phyloP scores from a whole-genome alignment of 805 yeast species.

The Hanseniaspora taiwanica region DNA sequence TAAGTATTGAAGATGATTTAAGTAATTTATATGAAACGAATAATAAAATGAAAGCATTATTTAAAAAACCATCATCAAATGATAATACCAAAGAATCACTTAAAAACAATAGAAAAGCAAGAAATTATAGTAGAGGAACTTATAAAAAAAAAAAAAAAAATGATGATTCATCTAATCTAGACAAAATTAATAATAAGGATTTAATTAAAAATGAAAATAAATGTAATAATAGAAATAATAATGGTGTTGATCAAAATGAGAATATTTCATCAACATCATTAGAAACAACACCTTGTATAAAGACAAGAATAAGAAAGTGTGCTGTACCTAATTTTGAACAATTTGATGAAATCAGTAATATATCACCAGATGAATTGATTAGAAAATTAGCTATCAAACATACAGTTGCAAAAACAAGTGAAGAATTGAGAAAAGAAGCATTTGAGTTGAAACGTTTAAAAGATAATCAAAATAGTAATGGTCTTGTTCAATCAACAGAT shows the following conservation, averaged over 20 bases:
- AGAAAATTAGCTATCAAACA: conserved; percentile 3
- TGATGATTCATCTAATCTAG: no score
- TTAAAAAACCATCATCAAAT: no score
- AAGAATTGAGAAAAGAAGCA: conserved; percentile 5
- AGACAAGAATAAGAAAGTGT: not conserved
- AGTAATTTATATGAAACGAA: no score
- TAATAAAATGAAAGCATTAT: no score
- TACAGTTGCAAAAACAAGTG: conserved; percentile 6
- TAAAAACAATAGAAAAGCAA: no score
- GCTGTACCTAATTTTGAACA: not conserved
- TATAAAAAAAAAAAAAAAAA: no score
- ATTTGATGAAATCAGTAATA: not conserved
- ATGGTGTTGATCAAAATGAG: not conserved
- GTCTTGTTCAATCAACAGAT: no score
- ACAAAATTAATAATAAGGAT: no score
- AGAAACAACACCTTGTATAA: not conserved
- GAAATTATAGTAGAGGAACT: no score
- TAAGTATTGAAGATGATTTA: not conserved
- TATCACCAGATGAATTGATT: not conserved
- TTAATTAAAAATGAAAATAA: no score
- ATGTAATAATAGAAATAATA: no score
- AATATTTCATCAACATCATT: not conserved
- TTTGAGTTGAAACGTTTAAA: not conserved
- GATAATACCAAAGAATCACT: no score
- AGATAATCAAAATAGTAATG: not conserved